Evolutionary conservation across 2,329 filamentous ascomycete genomes (phyloP).

Genomic region (Tolypocladium cylindrosporum): DNA sequence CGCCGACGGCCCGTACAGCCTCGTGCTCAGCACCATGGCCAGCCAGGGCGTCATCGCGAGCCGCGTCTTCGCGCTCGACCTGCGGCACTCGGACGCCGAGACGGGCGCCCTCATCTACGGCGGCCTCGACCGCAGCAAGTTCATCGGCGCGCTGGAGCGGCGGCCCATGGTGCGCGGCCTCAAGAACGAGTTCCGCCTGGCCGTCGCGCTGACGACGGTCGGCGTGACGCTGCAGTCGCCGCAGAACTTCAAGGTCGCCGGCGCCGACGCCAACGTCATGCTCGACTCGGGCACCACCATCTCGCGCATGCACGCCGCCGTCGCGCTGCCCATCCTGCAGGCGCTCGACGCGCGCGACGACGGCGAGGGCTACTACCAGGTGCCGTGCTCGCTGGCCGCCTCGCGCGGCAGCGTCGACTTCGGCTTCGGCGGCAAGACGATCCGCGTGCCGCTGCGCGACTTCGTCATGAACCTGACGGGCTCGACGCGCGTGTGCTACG

Average conservation of each 20-base stretch:
- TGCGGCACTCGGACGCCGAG: conserved; percentile 31
- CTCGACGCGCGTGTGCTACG: conserved; percentile 25
- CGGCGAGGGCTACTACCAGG: conserved; percentile 31
- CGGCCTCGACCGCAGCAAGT: conserved; percentile 42
- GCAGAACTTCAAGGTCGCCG: conserved; percentile 13
- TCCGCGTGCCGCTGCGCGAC: conserved; percentile 35
- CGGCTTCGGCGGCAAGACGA: conserved; percentile 28
- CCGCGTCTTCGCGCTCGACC: conserved; percentile 40
- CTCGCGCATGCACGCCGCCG: conserved; percentile 30
- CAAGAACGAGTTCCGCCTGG: conserved; percentile 26
- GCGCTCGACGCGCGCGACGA: conserved; percentile 31
- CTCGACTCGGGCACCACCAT: conserved; percentile 45
- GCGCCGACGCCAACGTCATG: conserved; percentile 29
- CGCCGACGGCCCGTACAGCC: conserved; percentile 33
- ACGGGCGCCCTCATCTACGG: conserved; percentile 43
- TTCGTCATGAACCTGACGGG: conserved; percentile 35
- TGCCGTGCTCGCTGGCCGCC: conserved; percentile 29
- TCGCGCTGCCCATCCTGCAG: conserved; percentile 31
- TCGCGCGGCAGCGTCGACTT: conserved; percentile 35
- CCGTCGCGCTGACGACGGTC: conserved; percentile 19
- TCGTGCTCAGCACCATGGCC: conserved; percentile 40
- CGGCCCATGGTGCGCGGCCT: conserved; percentile 30
- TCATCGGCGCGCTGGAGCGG: conserved; percentile 32
- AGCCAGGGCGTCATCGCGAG: conserved; percentile 36
- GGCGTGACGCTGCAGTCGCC: conserved; percentile 18